Percentiles rank a stretch among this genome's conserved stretches.
phyloP scores from a whole-genome alignment of 2,329 filamentous ascomycete genomes.

The Bipolaris oryzae region DNA sequence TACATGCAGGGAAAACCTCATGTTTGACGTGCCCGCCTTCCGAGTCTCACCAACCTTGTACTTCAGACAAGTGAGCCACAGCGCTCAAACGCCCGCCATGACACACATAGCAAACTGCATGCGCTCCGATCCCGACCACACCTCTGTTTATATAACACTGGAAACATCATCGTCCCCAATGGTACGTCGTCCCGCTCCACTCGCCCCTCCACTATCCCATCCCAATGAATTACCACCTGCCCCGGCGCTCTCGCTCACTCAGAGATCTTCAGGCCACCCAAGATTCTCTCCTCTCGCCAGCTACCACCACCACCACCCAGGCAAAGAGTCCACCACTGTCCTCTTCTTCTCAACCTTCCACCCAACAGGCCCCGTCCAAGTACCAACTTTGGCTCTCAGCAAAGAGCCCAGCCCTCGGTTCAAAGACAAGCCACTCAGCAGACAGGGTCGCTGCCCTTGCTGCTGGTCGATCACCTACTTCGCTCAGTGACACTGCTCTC shows the following conservation, averaged over 20 bases:
- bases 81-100: slow-evolving; percentile 48
- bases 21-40: slow-evolving; percentile 50
- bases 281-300: slow-evolving; percentile 28
- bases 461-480: slow-evolving; percentile 47
- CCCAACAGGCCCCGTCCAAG: slow-evolving; percentile 31
- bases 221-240: slow-evolving; percentile 42
- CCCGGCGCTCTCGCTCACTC: slow-evolving; percentile 45
- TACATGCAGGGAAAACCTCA: slow-evolving; percentile 48
- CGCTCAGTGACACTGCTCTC: slow-evolving; percentile 49
- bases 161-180: slow-evolving; percentile 42
- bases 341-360: slow-evolving; percentile 27
- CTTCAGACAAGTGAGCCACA: slow-evolving; percentile 44
- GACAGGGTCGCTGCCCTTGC: slow-evolving; percentile 47
- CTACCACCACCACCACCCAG: slow-evolving; percentile 24
- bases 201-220: slow-evolving; percentile 7
- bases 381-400: slow-evolving; percentile 49
- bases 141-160: slow-evolving; percentile 47
- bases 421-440: slow-evolving; percentile 27
- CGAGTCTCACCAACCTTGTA: slow-evolving; percentile 50
- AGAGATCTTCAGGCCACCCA: slow-evolving; percentile 40
- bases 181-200: slow-evolving; percentile 35
- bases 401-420: slow-evolving; percentile 34
- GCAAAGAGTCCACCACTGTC: slow-evolving; percentile 39
- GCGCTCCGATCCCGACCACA: slow-evolving; percentile 41
- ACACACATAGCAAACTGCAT: slow-evolving; percentile 54